A percentile compares a stretch with the other conserved stretches of the same genome.
These are phyloP conservation scores for Fusarium virguliforme DNA, from an alignment of 2,329 filamentous ascomycete genomes.

Conservation along the genomic window DNA sequence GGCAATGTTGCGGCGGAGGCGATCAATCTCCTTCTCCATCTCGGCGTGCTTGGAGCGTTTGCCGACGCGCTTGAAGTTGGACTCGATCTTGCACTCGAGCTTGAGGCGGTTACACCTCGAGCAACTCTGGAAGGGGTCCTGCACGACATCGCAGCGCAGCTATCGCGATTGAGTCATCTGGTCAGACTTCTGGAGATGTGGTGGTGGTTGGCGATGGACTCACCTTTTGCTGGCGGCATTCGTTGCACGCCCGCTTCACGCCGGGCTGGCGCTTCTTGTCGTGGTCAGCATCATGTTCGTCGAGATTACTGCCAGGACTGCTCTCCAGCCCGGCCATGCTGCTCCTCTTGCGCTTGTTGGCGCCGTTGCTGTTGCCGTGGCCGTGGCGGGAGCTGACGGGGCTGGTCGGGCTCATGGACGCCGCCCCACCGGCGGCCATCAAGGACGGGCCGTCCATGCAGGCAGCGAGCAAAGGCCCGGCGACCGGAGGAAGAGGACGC, in stretches of 20 bases:
- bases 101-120: constrained; percentile 84
- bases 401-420: constrained; percentile 70
- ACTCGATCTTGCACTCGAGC: constrained; percentile 88
- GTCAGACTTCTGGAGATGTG: constrained; percentile 24
- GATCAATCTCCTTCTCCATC: constrained; percentile 88
- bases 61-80: constrained; percentile 87
- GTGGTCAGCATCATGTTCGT: constrained; percentile 71
- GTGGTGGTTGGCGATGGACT: constrained; percentile 53
- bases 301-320: constrained; percentile 70
- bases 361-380: constrained; percentile 59
- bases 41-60: constrained; percentile 88
- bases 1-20: constrained; percentile 73
- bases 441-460: constrained; percentile 67
- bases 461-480: constrained; percentile 42
- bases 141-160: constrained; percentile 87
- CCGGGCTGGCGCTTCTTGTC: constrained; percentile 77
- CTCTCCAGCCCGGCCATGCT: constrained; percentile 70
- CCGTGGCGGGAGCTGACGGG: constrained; percentile 67
- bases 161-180: constrained; percentile 54
- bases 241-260: constrained; percentile 86
- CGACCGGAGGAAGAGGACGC: constrained; percentile 34
- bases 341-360: constrained; percentile 72
- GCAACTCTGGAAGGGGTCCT: constrained; percentile 85
- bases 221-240: constrained; percentile 90
- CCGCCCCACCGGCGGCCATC: constrained; percentile 63